phyloP scores from a whole-genome alignment of 352 stramenopile genomes.

The Phytophthora tentaculata region DNA sequence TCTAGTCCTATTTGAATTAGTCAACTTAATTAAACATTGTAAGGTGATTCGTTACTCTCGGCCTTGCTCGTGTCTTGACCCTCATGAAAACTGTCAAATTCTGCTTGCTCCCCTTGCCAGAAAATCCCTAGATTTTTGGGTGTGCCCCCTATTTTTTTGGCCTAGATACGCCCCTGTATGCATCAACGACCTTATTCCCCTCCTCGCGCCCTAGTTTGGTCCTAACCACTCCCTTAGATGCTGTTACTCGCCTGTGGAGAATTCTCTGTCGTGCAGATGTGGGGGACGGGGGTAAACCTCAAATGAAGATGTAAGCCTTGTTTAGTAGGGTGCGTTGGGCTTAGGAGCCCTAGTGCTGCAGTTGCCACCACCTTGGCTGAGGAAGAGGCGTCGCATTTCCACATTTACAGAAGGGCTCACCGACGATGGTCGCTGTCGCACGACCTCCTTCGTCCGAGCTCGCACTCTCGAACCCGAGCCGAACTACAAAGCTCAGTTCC shows the following conservation, averaged over 20 bases:
- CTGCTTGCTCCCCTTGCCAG: no score
- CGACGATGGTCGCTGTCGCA: constrained; percentile 33
- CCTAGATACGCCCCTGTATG: no score
- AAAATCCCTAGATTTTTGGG: no score
- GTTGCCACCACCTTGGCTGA: constrained; percentile 2
- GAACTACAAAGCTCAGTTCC: constrained; percentile 7
- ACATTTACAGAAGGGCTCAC: constrained; percentile 16
- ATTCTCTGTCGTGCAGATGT: constrained; percentile 18
- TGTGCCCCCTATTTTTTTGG: no score
- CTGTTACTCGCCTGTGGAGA: no score
- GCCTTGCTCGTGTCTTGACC: no score
- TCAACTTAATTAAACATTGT: no score
- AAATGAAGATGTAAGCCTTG: constrained; percentile 18
- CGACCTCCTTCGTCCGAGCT: constrained; percentile 22
- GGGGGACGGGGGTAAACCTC: constrained; percentile 26
- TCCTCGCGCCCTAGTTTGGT: constrained; percentile 11
- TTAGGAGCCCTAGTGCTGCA: constrained; percentile 4
- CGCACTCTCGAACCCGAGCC: constrained; percentile 12
- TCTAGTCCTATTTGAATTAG: no score
- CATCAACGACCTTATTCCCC: background rate
- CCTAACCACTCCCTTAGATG: no score
- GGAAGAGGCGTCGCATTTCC: constrained; percentile 29
- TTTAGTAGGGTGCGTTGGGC: no score
- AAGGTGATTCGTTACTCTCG: no score
- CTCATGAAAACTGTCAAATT: no score